Evolutionary conservation across 2,329 filamentous ascomycete genomes (phyloP).

Genomic region (Diaporthe eres): DNA sequence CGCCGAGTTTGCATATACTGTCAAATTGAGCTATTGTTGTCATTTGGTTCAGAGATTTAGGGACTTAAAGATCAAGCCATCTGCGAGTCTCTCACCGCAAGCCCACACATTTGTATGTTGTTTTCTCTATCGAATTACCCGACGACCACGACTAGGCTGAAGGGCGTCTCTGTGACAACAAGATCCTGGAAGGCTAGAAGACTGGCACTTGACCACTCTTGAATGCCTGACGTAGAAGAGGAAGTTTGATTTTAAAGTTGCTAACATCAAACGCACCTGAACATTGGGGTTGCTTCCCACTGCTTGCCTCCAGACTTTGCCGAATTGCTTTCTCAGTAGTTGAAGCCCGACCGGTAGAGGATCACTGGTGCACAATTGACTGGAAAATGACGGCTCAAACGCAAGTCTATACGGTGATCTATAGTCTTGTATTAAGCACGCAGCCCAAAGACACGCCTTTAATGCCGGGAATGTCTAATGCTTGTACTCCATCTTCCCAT

Average conservation of each 20-base stretch:
- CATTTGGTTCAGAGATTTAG: neutral
- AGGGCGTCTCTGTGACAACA: neutral
- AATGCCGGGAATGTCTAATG: conserved; percentile 44
- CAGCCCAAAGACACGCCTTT: too few species aligned
- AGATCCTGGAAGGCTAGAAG: neutral
- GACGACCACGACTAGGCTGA: neutral
- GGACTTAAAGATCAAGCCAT: neutral
- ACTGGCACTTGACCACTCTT: neutral
- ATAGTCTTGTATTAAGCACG: neutral
- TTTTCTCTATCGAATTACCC: too few species aligned
- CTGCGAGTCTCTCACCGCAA: neutral
- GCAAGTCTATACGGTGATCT: neutral
- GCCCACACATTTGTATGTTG: too few species aligned
- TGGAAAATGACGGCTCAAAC: neutral
- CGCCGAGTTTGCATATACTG: too few species aligned
- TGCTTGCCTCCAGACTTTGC: neutral
- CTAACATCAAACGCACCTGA: neutral
- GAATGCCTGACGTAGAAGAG: neutral
- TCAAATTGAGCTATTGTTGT: too few species aligned
- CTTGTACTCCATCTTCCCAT: conserved; percentile 62
- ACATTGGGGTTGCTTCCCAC: neutral
- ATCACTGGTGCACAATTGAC: neutral
- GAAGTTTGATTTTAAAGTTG: fast-evolving
- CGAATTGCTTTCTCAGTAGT: neutral
- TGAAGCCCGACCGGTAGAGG: too few species aligned